A percentile compares a stretch with the other conserved stretches of the same genome.
Evolutionary conservation across 2,329 filamentous ascomycete species (phyloP).

Genomic region (Gnomoniopsis sp.): DNA sequence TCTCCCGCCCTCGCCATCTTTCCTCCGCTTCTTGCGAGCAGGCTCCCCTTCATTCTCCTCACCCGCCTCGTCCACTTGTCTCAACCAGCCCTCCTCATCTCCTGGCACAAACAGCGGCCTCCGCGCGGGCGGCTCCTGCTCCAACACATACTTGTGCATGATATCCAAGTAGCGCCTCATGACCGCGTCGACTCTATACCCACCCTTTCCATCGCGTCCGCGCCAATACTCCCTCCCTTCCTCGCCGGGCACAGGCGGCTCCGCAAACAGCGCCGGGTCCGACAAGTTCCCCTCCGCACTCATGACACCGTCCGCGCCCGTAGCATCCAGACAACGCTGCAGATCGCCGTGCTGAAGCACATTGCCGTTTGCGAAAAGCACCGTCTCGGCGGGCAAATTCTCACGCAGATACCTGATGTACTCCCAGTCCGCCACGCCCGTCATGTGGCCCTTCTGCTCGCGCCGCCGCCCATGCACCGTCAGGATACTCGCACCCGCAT

Average conservation of each 20-base stretch:
- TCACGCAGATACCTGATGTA: conserved; percentile 79
- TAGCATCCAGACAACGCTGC: conserved; percentile 71
- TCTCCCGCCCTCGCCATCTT: conserved; percentile 26
- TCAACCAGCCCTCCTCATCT: conserved; percentile 47
- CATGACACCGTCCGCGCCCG: conserved; percentile 91
- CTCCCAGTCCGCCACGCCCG: conserved; percentile 89
- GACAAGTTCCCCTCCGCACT: conserved; percentile 93
- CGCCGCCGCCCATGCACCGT: conserved; percentile 86
- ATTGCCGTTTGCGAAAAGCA: conserved; percentile 96
- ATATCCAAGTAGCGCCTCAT: conserved; percentile 89
- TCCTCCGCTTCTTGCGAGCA: conserved; percentile 50
- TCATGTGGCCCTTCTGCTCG: conserved; percentile 95
- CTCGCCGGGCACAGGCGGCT: conserved; percentile 58
- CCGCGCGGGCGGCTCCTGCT: conserved; percentile 60
- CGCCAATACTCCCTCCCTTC: conserved; percentile 84
- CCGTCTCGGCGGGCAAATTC: conserved; percentile 78
- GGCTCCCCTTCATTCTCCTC: conserved; percentile 38
- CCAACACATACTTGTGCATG: conserved; percentile 73
- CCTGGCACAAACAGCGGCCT: conserved; percentile 71
- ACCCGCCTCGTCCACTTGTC: conserved; percentile 33
- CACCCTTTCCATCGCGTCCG: conserved; percentile 72
- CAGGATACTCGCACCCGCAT: conserved; percentile 86
- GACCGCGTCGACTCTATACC: conserved; percentile 85
- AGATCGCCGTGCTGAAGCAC: conserved; percentile 79
- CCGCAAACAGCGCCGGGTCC: conserved; percentile 82